Base-by-base conservation (phyloP, 257 asterid species). In the Penstemon eatonii region DNA sequence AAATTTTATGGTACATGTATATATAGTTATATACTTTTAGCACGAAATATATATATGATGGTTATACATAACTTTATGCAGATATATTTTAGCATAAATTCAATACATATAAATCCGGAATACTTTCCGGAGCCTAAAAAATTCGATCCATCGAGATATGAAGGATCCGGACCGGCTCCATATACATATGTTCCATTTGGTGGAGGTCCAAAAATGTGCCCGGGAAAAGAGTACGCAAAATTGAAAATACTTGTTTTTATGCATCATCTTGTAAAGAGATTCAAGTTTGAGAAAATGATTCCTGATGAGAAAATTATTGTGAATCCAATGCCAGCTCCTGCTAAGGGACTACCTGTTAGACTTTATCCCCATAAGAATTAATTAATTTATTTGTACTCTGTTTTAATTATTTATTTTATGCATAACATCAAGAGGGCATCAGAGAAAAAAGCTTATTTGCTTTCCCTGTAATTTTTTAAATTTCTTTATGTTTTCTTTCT, bases 181-280 rank as follows among this genome's bases (percentile, higher is more conserved):
- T 86, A 83, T 66, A 83, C 91, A 42, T 86, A 75, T 52, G 87
- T 86, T 3, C 89, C 92, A 0, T 86, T 83, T 59, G 89, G 89
- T 0, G 91, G 91, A 11, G 91, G 88, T 0, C 88, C 85, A 6
- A 73, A 85, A 50, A 83, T 82, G 90, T 85, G 85, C 66, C 86
- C 88, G 0, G 86, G 91, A 4, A 80, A 78, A 72, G 91, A 85
- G 76, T 83, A 81, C 40, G 87, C 85, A 0, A 73, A 85, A 2
- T 12, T 86, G 70, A 87, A 81, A 36, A 83, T 86, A 8, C 80
- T 86, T 4, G 85, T 86, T 15, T 86, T 83, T 79, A 83, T 86
- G n/a, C n/a, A n/a, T n/a, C n/a, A n/a, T n/a, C n/a, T n/a, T n/a
- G n/a, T n/a, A n/a, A n/a, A n/a, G n/a, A n/a, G n/a, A n/a, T n/a